Base-by-base conservation (phyloP, 2,329 filamentous ascomycete species). In the Colletotrichum lindemuthianum region DNA sequence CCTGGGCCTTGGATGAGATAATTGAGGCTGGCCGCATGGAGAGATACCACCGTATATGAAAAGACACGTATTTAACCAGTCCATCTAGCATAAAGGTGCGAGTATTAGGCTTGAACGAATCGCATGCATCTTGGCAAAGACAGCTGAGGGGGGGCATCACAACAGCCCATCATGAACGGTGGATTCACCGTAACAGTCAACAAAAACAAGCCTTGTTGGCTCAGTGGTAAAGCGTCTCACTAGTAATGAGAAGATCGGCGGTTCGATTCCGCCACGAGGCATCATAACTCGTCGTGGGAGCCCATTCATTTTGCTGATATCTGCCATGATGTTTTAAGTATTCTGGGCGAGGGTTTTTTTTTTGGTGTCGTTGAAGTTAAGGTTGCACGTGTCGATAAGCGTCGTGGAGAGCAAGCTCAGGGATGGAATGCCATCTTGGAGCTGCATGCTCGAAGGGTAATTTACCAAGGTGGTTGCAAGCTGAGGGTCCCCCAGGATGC, bases 221-320 rank as follows among this genome's bases (percentile, higher is more conserved):
- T 67, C 51, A 67, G 66, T 66, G 66, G 66, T 67, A 67, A 59
- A 67, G 66, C 66, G 66, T 59, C 57, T 67, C 66, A 67, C 66
- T 67, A 67, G 66, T 67, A 67, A 67, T 67, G 66, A 67, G 57
- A 55, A 67, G 66, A 67, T 67, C 66, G 59, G 58, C 54, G 47
- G 66, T 67, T 67, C 66, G 66, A 67, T 67, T 67, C 66, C 47
- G 54, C 58, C 59, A 67, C 63, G 66, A 67, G 66, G 66, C 66
- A 65, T 8, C 1, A 13, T 3, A 10, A 15, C n/a, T 45, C n/a
- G 6, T 36, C 39, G 3, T 2, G 6, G 4, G 2, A 2, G 6
- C 8, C 4, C 2, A 6, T 39, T 7, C 1, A 13, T 54, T 54
- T 45, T 54, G 52, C 32, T 13, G 6, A 8, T 2, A 15, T 36